These are phyloP conservation scores for Solanum habrochaites DNA, from an alignment of 257 asterid genomes.

Conservation along the genomic window DNA sequence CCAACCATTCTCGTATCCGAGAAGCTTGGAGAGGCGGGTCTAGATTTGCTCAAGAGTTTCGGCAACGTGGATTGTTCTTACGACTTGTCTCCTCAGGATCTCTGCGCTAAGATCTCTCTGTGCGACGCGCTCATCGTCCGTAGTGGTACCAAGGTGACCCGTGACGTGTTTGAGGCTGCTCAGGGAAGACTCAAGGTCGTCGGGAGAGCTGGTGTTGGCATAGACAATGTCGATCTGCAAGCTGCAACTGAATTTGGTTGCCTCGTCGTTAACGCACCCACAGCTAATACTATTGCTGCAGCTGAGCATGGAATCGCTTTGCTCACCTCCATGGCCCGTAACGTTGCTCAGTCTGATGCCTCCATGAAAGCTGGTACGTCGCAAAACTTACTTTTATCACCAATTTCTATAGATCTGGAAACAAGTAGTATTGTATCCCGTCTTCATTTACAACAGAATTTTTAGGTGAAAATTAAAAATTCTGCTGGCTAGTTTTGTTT, in stretches of 20 bases:
- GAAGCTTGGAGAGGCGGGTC: slow-evolving; percentile 85
- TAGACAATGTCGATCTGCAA: slow-evolving; percentile 92
- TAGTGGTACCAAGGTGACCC: slow-evolving; percentile 88
- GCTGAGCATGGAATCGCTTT: slow-evolving; percentile 91
- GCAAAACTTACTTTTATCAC: background rate
- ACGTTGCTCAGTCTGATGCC: slow-evolving; percentile 90
- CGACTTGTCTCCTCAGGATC: slow-evolving; percentile 53
- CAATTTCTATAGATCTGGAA: background rate
- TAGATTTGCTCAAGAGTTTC: slow-evolving; percentile 42
- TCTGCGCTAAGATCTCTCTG: slow-evolving; percentile 50
- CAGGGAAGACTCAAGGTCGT: slow-evolving; percentile 75
- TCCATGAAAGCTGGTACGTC: slow-evolving; percentile 79
- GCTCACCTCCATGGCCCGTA: slow-evolving; percentile 77
- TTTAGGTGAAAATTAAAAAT: background rate
- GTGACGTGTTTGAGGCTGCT: slow-evolving; percentile 82
- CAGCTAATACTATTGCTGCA: slow-evolving; percentile 91
- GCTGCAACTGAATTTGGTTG: slow-evolving; percentile 93
- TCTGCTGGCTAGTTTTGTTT: background rate
- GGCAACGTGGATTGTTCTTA: slow-evolving; percentile 60
- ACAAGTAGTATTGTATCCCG: background rate
- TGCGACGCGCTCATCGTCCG: slow-evolving; percentile 80
- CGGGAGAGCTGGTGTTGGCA: slow-evolving; percentile 93
- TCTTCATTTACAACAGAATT: background rate
- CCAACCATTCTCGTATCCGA: slow-evolving; percentile 91
- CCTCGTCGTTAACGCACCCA: slow-evolving; percentile 89